Evolutionary conservation across 148 eudicot species (phyloP), one percentile per base, ranked within the genome.

Genomic region (Rhododendron molle): DNA sequence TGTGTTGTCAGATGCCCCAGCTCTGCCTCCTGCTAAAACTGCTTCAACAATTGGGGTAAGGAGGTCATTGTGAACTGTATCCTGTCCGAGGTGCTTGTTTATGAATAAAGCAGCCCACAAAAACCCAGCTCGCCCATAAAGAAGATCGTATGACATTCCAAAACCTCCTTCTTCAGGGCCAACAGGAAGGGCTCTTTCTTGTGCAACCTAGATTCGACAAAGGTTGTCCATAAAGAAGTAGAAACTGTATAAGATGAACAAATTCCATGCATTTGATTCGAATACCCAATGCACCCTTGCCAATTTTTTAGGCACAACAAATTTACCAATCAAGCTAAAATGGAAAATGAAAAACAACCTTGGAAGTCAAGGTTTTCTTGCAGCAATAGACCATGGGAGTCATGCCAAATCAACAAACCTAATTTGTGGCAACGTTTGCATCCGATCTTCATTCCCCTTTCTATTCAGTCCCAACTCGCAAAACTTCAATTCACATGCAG

Each of bases 111-210:
- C 95, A 3, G 98, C 95, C 95, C 95, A 95, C 46, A 95, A 85
- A 85, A 93, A 95, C 40, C 98, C 98, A 65, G 98, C 95, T 84
- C 98, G 91, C 8, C 98, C 98, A 58, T 89, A 87, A 9, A 95
- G 92, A 83, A 95, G 94, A 80, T 95, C 96, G 10, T 95, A 95
- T 36, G 98, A 95, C 98, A 95, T 95, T 74, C 98, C 98, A 34
- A 93, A 90, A 30, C 98, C 98, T 23, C 98, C 98, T 83, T 95
- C 98, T 62, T 93, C 93, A 12, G 98, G 95, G 85, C 98, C 98
- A 32, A 92, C 89, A 11, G 96, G 96, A 65, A 95, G 96, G 69
- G 98, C 96, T 86, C 87, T 89, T 80, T 95, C 98, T 83, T 92
- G 86, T 85, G 94, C 94, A 83, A 95, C 88, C 98, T 95, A 49